A percentile compares a stretch with the other conserved stretches of the same genome.
Conservation (phyloP, 2,329 filamentous ascomycete genomes). For the Parascedosporium putredinis region DNA sequence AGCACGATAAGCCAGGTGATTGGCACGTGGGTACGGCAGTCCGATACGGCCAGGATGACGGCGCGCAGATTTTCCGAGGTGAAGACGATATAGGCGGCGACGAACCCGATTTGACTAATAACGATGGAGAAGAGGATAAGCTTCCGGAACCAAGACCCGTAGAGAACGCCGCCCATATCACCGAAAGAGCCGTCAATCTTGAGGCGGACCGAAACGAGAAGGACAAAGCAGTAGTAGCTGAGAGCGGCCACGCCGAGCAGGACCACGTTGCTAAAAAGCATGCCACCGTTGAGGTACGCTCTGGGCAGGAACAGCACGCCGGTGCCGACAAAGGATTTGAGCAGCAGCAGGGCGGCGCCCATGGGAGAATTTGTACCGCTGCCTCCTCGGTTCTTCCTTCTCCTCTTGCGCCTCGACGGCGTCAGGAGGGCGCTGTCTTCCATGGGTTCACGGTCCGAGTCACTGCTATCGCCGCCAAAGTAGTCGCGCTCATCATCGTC, state of each 20-base stretch:
- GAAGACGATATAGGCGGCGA: slow-evolving; percentile 93
- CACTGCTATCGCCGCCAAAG: slow-evolving; percentile 31
- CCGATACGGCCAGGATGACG: slow-evolving; percentile 81
- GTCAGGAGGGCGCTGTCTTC: slow-evolving; percentile 80
- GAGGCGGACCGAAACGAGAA: slow-evolving; percentile 78
- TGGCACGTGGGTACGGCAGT: slow-evolving; percentile 76
- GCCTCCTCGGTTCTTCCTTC: slow-evolving; percentile 63
- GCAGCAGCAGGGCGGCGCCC: slow-evolving; percentile 71
- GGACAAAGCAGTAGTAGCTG: slow-evolving; percentile 95
- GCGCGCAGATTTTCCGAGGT: slow-evolving; percentile 92
- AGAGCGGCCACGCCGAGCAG: slow-evolving; percentile 75
- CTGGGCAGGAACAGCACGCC: slow-evolving; percentile 88
- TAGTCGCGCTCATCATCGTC: slow-evolving; percentile 51
- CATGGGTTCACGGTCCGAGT: slow-evolving; percentile 67
- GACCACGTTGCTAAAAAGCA: slow-evolving; percentile 91
- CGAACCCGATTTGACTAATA: slow-evolving; percentile 89
- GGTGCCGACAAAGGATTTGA: slow-evolving; percentile 97
- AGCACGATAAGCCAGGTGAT: slow-evolving; percentile 86
- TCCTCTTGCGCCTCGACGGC: slow-evolving; percentile 61
- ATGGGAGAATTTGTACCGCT: slow-evolving; percentile 68
- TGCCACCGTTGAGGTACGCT: slow-evolving; percentile 90
- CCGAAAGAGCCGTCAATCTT: slow-evolving; percentile 91
- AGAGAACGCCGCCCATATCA: slow-evolving; percentile 87
- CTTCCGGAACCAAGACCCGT: slow-evolving; percentile 79
- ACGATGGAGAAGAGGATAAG: slow-evolving; percentile 88